Conservation (phyloP, 129 eudicot genomes). For the Gnaphalium uliginosum region DNA sequence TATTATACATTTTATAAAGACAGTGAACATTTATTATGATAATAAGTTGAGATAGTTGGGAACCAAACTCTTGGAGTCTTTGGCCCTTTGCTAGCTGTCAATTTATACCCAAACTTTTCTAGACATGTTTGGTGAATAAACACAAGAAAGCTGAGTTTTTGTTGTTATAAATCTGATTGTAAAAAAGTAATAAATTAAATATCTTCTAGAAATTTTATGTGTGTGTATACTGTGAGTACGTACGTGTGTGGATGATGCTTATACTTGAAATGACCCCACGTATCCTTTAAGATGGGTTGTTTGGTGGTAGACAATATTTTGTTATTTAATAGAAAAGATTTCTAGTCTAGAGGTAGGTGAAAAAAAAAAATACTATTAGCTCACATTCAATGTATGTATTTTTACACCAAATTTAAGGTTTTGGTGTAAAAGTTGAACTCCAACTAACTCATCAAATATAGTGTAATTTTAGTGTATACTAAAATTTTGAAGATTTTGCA, state of each 20-base stretch:
- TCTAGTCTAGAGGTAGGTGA: too few species aligned
- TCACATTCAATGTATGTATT: too few species aligned
- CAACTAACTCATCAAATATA: too few species aligned
- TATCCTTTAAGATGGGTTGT: not conserved
- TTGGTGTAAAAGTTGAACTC: too few species aligned
- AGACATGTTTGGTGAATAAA: slow-evolving; percentile 29
- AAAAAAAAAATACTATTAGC: too few species aligned
- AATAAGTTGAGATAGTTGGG: slow-evolving; percentile 25
- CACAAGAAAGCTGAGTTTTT: slow-evolving; percentile 22
- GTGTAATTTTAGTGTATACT: too few species aligned
- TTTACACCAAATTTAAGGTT: too few species aligned
- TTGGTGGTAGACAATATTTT: not conserved
- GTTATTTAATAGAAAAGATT: too few species aligned
- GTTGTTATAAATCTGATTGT: not conserved
- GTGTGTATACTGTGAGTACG: not conserved
- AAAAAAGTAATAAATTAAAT: not conserved
- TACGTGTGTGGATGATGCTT: slow-evolving; percentile 1
- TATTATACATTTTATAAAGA: not conserved
- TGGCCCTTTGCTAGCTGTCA: slow-evolving; percentile 20
- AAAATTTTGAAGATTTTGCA: too few species aligned
- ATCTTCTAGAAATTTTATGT: not conserved
- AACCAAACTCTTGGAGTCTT: slow-evolving; percentile 27
- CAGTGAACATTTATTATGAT: slow-evolving; percentile 4
- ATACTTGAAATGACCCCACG: not conserved
- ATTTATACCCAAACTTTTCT: not conserved